A percentile compares a stretch with the other conserved stretches of the same genome.
Conservation (phyloP, 768 basidiomycete genomes). For the Hypholoma sublateritium region DNA sequence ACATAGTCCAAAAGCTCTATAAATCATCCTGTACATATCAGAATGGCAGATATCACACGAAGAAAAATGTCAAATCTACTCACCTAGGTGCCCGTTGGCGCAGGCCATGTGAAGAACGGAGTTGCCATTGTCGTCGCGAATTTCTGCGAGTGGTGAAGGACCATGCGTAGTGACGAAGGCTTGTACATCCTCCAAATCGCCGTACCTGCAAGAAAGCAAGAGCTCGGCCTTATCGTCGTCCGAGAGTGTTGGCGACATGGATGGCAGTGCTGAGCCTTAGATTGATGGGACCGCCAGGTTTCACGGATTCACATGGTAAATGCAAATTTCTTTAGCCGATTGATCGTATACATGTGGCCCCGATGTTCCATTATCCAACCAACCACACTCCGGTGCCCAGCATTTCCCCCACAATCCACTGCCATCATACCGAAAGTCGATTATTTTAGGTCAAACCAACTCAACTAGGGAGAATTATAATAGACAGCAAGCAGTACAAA, state of each 20-base stretch:
- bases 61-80: slow-evolving; percentile 19
- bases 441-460: too few species aligned
- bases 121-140: slow-evolving; percentile 79
- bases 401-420: background rate
- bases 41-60: slow-evolving; percentile 17
- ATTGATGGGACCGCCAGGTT: slow-evolving; percentile 5
- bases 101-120: slow-evolving; percentile 82
- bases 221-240: slow-evolving; percentile 69
- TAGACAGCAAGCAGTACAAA: too few species aligned
- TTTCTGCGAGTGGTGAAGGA: slow-evolving; percentile 38
- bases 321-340: slow-evolving; percentile 11
- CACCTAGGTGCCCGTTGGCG: slow-evolving; percentile 89
- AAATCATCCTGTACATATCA: slow-evolving; percentile 45
- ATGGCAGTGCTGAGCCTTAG: slow-evolving; percentile 13
- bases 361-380: background rate
- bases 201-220: slow-evolving; percentile 83
- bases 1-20: slow-evolving; percentile 78
- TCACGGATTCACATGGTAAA: slow-evolving; percentile 18
- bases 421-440: background rate
- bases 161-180: slow-evolving; percentile 65
- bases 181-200: slow-evolving; percentile 79
- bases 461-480: too few species aligned
- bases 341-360: slow-evolving; percentile 4
- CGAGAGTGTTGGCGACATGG: slow-evolving; percentile 30
- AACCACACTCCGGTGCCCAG: background rate